phyloP scores from a whole-genome alignment of 768 basidiomycete genomes.

The Kwoniella mangroviensis region DNA sequence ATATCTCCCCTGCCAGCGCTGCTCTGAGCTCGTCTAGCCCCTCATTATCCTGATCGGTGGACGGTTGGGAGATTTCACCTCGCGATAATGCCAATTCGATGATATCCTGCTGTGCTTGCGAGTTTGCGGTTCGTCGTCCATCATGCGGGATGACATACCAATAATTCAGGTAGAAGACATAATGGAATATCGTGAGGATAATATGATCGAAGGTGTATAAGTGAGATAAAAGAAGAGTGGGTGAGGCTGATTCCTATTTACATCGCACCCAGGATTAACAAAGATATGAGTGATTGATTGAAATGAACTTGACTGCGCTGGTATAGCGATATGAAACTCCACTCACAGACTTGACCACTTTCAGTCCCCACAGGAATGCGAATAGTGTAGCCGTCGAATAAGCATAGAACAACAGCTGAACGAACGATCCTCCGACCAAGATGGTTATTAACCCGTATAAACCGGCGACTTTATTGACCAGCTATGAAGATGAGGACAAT shows the following conservation, averaged over 20 bases:
- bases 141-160: conserved; percentile 98
- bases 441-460: conserved; percentile 94
- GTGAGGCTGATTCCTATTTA: conserved; percentile 80
- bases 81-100: conserved; percentile 61
- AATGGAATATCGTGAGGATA: conserved; percentile 86
- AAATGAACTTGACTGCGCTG: not conserved
- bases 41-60: conserved; percentile 59
- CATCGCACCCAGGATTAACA: not conserved
- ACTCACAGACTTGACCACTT: conserved; percentile 80
- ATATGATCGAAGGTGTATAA: conserved; percentile 90
- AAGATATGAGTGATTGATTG: not conserved
- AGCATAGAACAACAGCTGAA: conserved; percentile 88
- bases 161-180: conserved; percentile 76
- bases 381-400: conserved; percentile 85
- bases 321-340: not conserved
- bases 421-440: conserved; percentile 79
- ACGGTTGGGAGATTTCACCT: conserved; percentile 62
- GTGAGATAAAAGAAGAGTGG: conserved; percentile 87
- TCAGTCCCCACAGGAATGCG: conserved; percentile 83
- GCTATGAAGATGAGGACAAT: conserved; percentile 27
- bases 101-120: conserved; percentile 83
- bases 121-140: conserved; percentile 77
- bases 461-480: conserved; percentile 94
- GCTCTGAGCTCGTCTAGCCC: conserved; percentile 72
- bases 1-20: conserved; percentile 76